A percentile compares a stretch with the other conserved stretches of the same genome.
Conservation (phyloP, 2,329 filamentous ascomycete genomes). For the Botryosphaeria agaves region DNA sequence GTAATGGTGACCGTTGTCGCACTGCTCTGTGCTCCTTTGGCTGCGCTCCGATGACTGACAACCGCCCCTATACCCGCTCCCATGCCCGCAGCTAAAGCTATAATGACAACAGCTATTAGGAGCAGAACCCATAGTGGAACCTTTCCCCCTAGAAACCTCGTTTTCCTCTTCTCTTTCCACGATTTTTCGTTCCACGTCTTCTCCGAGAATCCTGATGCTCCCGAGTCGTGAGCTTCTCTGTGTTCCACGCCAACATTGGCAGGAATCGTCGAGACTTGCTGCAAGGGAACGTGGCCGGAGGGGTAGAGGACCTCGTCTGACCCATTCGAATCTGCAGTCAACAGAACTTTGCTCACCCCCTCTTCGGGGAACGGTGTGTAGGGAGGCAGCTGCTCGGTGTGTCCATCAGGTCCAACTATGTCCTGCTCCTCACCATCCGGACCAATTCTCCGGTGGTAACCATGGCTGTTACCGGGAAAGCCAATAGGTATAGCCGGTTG, state of each 20-base stretch:
- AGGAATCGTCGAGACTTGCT: background rate
- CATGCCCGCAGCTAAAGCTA: slow-evolving; percentile 14
- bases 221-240: too few relatives aligned
- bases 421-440: slow-evolving; percentile 78
- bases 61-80: slow-evolving; percentile 17
- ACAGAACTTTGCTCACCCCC: slow-evolving; percentile 16
- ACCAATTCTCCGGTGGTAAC: slow-evolving; percentile 56
- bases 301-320: too few relatives aligned
- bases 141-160: slow-evolving; percentile 12
- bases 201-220: background rate
- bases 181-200: slow-evolving; percentile 18
- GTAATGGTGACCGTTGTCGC: background rate
- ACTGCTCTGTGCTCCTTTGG: too few relatives aligned
- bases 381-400: slow-evolving; percentile 79
- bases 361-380: slow-evolving; percentile 83
- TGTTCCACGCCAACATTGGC: background rate
- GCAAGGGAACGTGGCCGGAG: too few relatives aligned
- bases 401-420: slow-evolving; percentile 72
- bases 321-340: background rate
- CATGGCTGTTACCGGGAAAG: slow-evolving; percentile 49
- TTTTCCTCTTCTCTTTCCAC: slow-evolving; percentile 20
- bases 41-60: too few relatives aligned
- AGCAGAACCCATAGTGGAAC: slow-evolving; percentile 17
- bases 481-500: slow-evolving; percentile 47
- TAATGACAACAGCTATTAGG: slow-evolving; percentile 10